phyloP scores from a whole-genome alignment of 2,329 filamentous ascomycete genomes.

The Onygenales sp. region DNA sequence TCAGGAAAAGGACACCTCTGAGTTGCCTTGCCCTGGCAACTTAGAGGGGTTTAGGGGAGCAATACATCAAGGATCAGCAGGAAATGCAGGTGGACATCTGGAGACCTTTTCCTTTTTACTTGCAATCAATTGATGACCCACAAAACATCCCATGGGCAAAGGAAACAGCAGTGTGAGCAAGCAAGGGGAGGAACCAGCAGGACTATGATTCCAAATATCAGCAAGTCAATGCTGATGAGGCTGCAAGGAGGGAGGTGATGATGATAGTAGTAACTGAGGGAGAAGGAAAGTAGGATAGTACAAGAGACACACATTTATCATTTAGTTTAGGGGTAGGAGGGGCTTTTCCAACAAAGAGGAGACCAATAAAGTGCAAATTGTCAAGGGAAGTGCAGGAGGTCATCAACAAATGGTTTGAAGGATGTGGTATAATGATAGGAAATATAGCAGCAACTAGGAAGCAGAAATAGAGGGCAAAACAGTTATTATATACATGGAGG shows the following conservation, averaged over 20 bases:
- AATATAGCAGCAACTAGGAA: neutral
- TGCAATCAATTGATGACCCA: neutral
- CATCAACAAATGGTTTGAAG: neutral
- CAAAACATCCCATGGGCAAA: neutral
- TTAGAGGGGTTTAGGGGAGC: neutral
- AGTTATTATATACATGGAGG: neutral
- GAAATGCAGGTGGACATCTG: no score
- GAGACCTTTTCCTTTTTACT: no score
- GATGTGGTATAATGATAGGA: neutral
- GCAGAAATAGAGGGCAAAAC: neutral
- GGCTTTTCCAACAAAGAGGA: no score
- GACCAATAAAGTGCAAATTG: no score
- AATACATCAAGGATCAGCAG: neutral
- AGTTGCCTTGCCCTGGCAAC: neutral
- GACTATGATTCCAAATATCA: neutral
- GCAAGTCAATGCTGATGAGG: no score
- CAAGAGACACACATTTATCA: accelerated
- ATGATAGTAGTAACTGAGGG: accelerated
- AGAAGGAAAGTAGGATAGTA: no score
- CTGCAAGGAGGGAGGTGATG: no score
- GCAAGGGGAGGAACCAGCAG: neutral
- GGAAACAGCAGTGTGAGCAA: neutral
- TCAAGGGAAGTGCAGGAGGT: neutral
- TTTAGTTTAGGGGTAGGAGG: no score
- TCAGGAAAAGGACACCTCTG: neutral